Evolutionary conservation across 2,329 filamentous ascomycete genomes (phyloP), one percentile per base, ranked within the genome.

Genomic region (Fusarium xyrophilum): DNA sequence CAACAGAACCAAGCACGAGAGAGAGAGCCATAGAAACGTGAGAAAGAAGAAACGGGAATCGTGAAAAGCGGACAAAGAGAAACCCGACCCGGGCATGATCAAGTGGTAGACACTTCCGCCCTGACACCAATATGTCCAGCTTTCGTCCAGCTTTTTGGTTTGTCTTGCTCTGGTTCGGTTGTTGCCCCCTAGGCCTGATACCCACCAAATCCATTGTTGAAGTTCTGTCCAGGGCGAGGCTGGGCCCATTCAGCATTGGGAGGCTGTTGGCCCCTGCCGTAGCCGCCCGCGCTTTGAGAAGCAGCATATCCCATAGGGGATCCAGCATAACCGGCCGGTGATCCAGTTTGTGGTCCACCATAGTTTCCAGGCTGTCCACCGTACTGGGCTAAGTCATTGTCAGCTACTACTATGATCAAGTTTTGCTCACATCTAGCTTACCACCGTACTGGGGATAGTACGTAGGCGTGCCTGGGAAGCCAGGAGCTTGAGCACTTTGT

Each of bases 361-460:
- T 89, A 93, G 76, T 85, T 87, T 72, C 86, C 87, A 75, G 89
- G 89, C 78, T 92, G 90, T 73, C 85, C 89, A 74, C 86, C 86
- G 74, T 84, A 89, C 75, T 86, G 85, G 58, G 79, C 84, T 83
- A 63, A 56, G 69, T 62, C 47, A 56, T 27, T 38, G 74, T 79
- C 68, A 79, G 76, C 69, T 73, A 58, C 57, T 40, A 11, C 28
- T 33, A 12, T 28, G 11, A 33, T n/a, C 28, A 28, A 30, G 21
- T 32, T 21, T 28, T 25, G 35, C 21, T 61, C 15, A 35, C 32
- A 32, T 28, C 58, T 63, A 71, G 84, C 85, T 80, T 87, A 86
- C 92, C 92, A 77, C 91, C 91, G 78, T 98, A 98, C 82, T 98
- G 96, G 71, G 95, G 93, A 80, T 97, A 98, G 84, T 93, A 97